phyloP scores from a whole-genome alignment of 352 stramenopile species.

The Pythium coloratum region DNA sequence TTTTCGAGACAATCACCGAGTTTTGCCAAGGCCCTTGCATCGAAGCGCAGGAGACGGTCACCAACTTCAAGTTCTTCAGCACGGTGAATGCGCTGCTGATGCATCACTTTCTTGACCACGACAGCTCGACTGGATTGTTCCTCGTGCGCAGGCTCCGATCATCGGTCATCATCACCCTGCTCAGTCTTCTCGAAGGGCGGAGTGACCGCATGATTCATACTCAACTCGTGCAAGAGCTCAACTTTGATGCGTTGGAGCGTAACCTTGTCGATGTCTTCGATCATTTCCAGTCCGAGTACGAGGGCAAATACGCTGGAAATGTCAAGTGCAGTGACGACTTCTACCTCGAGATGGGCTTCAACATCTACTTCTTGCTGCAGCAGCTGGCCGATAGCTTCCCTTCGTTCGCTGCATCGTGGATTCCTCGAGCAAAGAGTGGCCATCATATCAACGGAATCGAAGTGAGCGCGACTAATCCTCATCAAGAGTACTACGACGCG shows the following conservation, averaged over 20 bases:
- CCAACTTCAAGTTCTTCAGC: conserved; percentile 78
- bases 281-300: conserved; percentile 42
- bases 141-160: conserved; percentile 43
- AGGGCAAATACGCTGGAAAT: conserved; percentile 56
- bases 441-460: not conserved
- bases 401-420: conserved; percentile 38
- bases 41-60: conserved; percentile 71
- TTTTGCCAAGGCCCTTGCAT: conserved; percentile 76
- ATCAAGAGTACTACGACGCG: conserved; percentile 36
- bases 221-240: conserved; percentile 72
- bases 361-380: conserved; percentile 77
- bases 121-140: conserved; percentile 10
- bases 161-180: conserved; percentile 56
- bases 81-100: conserved; percentile 69
- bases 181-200: conserved; percentile 68
- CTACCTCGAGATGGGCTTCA: conserved; percentile 74
- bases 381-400: conserved; percentile 54
- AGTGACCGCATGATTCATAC: conserved; percentile 54
- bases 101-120: conserved; percentile 46
- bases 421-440: conserved; percentile 24
- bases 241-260: conserved; percentile 64
- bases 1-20: conserved; percentile 78
- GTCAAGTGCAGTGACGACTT: conserved; percentile 60
- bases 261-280: conserved; percentile 62
- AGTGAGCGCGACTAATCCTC: not conserved